Evolutionary conservation across 352 stramenopile species (phyloP), one percentile per base, ranked within the genome.

Genomic region (Phytophthora tentaculata): DNA sequence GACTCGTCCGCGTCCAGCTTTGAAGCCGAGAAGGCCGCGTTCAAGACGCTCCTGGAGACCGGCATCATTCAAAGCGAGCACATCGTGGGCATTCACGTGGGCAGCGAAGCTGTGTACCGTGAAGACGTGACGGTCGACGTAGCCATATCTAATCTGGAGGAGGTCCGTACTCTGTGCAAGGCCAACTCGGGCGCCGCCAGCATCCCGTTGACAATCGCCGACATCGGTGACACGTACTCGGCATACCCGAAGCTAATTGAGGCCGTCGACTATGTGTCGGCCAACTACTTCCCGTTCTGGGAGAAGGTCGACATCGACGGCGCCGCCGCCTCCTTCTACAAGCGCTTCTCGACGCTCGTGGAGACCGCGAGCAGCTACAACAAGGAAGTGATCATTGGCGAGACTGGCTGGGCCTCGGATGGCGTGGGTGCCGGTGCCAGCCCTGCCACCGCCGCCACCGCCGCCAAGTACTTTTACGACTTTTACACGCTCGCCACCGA

Each of bases 221-320:
- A 93, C 64, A 84, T 90, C 45, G 74, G 71, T 14, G 73, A 89
- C 61, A 79, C 70, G 57, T 86, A 88, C 72, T 59, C 82, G 28
- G 50, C 56, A 5, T 61, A 90, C 76, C 82, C 83, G 45, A 54
- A 78, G 29, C 64, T 93, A 44, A 71, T 89, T 55, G 47, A 89
- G 45, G 80, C 76, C 17, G 82, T 90, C 35, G 82, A 91, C 65
- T 83, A 86, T 39, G 71, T 90, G 45, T 79, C 76, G 47, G 81
- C 75, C 43, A 92, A 91, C 54, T 69, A 79, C 49, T 92, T 92
- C 44, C 77, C 84, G 17, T 92, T 90, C 69, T 92, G 84, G 84
- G 76, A 89, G 64, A 78, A 79, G 50, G 55, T 74, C 3, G 53
- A 50, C 12, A 64, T 86, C 20, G 62, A 82, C 39, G 63, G 64